Base-by-base conservation (phyloP, 139 green algal genomes). In the Tetraselmis striata region DNA sequence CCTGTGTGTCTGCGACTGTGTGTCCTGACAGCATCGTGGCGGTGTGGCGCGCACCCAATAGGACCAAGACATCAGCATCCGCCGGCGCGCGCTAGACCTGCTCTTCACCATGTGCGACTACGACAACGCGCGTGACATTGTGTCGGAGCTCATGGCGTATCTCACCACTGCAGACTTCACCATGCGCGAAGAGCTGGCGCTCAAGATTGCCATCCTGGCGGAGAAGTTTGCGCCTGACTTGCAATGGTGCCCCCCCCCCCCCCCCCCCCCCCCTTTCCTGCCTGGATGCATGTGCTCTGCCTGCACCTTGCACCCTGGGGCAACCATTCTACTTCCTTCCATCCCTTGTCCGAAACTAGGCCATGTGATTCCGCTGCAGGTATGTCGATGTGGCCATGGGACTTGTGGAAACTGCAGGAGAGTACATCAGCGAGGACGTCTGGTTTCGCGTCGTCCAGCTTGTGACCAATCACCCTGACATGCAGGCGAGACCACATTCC, bases 391-490 rank as follows among this genome's bases (percentile, higher is more conserved):
- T 93, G 24, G 93, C 94, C 32, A 89, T 99, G 59, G 84, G 87
- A 28, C 92, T 99, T 74, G 94, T 99, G 76, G 93, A 98, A 84
- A 92, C 91, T 5, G 95, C 93, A 0, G 96, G 96, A 2, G 96
- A 99, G 83, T 95, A 95, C 67, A 94, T 97, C 28, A 91, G 89
- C 29, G 94, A 98, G 67, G 96, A 98, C 78, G 92, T 99, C 78
- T 99, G 97, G 97, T 92, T 97, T 84, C 92, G 94, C n/a, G 87
- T 94, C 31, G 94, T 96, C 81, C 97, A 99, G 89, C 89, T 99
- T 81, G 93, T 99, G 23, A 98, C 96, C 80, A 97, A 97, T 87
- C 91, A 97, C 81, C 89, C 92, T 26, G 84, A 91, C 77, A 93
- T 98, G 85, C 96, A 98, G 84, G 45, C 18, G 86, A 86, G 1